Evolutionary conservation across 139 green algal genomes (phyloP), one percentile per base, ranked within the genome.

Genomic region (Volvox africanus): DNA sequence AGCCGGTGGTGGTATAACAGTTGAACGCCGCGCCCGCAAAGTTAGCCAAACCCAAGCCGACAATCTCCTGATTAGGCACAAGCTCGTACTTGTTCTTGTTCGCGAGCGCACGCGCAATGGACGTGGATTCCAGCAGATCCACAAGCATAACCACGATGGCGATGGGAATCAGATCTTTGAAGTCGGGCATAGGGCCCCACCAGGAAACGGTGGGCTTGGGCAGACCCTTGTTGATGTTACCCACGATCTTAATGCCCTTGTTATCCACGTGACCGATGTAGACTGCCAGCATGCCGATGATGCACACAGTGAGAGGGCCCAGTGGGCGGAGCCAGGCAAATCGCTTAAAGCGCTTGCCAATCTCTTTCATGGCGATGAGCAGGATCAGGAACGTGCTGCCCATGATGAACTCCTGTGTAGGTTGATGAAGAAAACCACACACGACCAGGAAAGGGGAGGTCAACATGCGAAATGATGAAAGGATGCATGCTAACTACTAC

Each of bases 11-110:
- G 83, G 97, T 97, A 95, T 99, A 99, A n/a, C 61, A 84, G 68
- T 95, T 96, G 93, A 98, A 99, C 24, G 93, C 80, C 24, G 97
- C 93, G 61, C 97, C 97, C 12, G 95, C 92, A 30, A 98, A 88
- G 95, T 99, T 99, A 83, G 97, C 95, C 6, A 99, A 65, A 73
- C 97, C 97, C 82, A 99, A 89, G 26, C 95, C 97, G 5, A 96
- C 85, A 80, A 99, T 96, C 95, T 99, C 97, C 91, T 97, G 96
- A 68, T 97, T 98, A 44, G 94, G 89, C 88, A 93, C 91, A 44
- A 98, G 92, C 65, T 96, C 89, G 89, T 99, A 99, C 37, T 94
- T 90, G 92, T 99, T 97, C 93, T 97, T 96, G 55, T 87, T 87
- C 0, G 97, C 97, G 44, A 99, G 93, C 1, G 96, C 94, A 37